These are phyloP conservation scores for Aspergillus asperescens DNA, from an alignment of 495 filamentous ascomycete species.

Conservation along the genomic window DNA sequence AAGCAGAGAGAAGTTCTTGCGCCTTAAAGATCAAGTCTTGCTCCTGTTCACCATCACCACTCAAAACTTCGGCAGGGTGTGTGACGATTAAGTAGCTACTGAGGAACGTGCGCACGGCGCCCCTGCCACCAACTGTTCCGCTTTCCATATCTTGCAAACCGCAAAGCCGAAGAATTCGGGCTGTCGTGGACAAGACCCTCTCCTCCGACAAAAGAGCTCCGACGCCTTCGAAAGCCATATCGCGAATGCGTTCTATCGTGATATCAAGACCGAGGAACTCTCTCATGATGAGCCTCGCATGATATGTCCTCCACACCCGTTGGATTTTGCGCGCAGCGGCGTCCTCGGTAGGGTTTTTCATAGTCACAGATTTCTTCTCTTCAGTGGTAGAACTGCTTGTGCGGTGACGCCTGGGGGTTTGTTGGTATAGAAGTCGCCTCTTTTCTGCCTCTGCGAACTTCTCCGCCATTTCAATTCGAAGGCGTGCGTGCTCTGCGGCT, in stretches of 20 bases:
- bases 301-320: constrained; percentile 63
- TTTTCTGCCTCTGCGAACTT: constrained; percentile 82
- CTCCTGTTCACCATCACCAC: constrained; percentile 77
- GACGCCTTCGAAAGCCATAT: constrained; percentile 77
- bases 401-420: constrained; percentile 55
- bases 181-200: constrained; percentile 62
- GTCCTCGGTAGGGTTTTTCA: constrained; percentile 52
- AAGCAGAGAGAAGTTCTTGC: constrained; percentile 72
- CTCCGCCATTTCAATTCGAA: constrained; percentile 78
- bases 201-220: constrained; percentile 71
- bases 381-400: constrained; percentile 55
- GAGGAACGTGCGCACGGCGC: constrained; percentile 81
- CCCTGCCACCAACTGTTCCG: constrained; percentile 65
- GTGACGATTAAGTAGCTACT: constrained; percentile 90
- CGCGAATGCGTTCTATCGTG: constrained; percentile 65
- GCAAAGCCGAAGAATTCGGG: constrained; percentile 68
- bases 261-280: constrained; percentile 66
- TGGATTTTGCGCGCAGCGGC: constrained; percentile 71
- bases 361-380: constrained; percentile 48
- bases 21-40: constrained; percentile 88
- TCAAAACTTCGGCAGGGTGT: constrained; percentile 86
- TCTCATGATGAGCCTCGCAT: constrained; percentile 54
- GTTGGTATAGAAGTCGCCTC: constrained; percentile 53
- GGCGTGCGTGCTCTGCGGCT: constrained; percentile 73
- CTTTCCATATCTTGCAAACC: constrained; percentile 66